Base-by-base conservation (phyloP, 306 rosid genomes). In the Erythrophleum fordii region DNA sequence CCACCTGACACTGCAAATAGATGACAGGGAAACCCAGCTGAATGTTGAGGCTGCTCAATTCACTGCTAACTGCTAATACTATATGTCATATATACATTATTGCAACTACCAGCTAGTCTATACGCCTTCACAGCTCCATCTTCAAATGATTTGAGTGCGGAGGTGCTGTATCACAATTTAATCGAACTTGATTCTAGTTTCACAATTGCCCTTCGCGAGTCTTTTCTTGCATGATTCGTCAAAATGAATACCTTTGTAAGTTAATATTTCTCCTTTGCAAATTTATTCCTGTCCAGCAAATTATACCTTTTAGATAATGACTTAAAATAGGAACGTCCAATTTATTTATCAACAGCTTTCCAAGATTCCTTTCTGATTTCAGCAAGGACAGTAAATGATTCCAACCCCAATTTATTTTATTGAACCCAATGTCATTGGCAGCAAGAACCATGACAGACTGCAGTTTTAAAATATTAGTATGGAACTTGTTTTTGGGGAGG, bases 101-200 rank as follows among this genome's bases (percentile, higher is more conserved):
- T 97, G 92, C 92, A 81, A 80, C 48, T 86, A 83, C 34, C 83
- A 84, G 85, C 91, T 87, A 81, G 88, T 76, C 74, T 85, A 56
- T 75, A 64, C 34, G 84, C 79, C 82, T 85, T 95, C 89, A 89
- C 73, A 90, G 87, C 88, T 95, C 95, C 92, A 90, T 92, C 98
- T 92, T 91, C 91, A 92, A 79, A 45, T 92, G 97, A 81, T 91
- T 88, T 74, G 90, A 84, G 85, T 89, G 98, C 90, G 87, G 88
- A 73, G 95, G 82, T 64, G 90, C 97, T 95, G 97, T 35, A 62
- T 75, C 78, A 84, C 61, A 85, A 46, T 82, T 72, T 53, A 58
- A 52, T 66, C 52, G 13, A 61, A 44, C 73, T 80, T 53, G 53
- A 75, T 61, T 58, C 56, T 58, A 64, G 20, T 49, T 52, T 75